Conservation (phyloP, 768 basidiomycete species). For the Butyriboletus loyo region DNA sequence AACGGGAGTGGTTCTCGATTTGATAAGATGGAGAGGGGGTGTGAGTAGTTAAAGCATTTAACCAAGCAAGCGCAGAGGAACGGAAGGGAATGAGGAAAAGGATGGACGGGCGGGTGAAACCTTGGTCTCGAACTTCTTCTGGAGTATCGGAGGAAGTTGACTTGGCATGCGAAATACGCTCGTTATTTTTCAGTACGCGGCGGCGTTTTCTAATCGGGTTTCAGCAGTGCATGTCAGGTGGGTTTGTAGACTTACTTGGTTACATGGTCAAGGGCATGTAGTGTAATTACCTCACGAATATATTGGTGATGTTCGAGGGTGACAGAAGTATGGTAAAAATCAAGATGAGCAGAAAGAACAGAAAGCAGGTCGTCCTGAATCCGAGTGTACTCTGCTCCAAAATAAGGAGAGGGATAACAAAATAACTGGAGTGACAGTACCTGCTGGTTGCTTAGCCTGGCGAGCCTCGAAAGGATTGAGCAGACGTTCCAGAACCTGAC, state of each 20-base stretch:
- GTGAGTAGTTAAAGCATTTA: conserved; percentile 73
- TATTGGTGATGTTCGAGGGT: conserved; percentile 61
- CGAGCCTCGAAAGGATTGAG: conserved; percentile 50
- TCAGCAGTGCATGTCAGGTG: background rate
- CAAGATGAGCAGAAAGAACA: conserved; percentile 61
- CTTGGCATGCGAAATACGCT: conserved; percentile 72
- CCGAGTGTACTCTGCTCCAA: conserved; percentile 42
- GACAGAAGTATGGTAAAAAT: conserved; percentile 71
- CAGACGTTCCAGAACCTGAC: conserved; percentile 57
- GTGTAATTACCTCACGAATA: conserved; percentile 63
- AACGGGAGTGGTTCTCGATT: conserved; percentile 85
- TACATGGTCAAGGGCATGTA: conserved; percentile 88
- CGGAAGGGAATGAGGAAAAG: conserved; percentile 94
- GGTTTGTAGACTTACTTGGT: conserved; percentile 55
- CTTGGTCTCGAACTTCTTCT: conserved; percentile 89
- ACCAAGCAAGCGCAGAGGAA: conserved; percentile 80
- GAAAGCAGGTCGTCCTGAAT: conserved; percentile 71
- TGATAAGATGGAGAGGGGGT: conserved; percentile 71
- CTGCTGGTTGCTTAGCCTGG: conserved; percentile 51
- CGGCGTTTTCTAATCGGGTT: conserved; percentile 71
- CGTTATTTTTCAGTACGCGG: conserved; percentile 89
- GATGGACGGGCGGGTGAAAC: conserved; percentile 93
- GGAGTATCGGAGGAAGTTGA: conserved; percentile 57
- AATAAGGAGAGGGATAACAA: conserved; percentile 3
- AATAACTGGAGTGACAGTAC: conserved; percentile 30